Evolutionary conservation across 1,139 yeast species (phyloP).

Genomic region (Yamadazyma aaseri): DNA sequence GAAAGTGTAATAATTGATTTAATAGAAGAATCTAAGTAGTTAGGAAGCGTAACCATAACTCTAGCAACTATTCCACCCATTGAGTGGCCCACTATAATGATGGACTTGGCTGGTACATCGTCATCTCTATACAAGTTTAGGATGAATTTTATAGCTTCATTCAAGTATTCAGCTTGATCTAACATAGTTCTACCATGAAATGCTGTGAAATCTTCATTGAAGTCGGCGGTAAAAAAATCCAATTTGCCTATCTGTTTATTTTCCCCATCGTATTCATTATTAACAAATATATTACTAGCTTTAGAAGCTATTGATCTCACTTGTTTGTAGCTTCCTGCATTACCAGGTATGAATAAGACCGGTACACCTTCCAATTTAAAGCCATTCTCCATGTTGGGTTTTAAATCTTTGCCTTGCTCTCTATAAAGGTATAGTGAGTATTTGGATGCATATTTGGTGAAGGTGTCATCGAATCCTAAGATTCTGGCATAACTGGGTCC

Average conservation of each 20-base stretch:
- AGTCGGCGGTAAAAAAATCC: conserved; percentile 88
- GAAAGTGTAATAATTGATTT: conserved; percentile 86
- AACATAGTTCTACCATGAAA: conserved; percentile 91
- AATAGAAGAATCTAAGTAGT: conserved; percentile 67
- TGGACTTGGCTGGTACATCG: conserved; percentile 57
- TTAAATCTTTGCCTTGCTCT: conserved; percentile 69
- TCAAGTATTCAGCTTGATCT: conserved; percentile 91
- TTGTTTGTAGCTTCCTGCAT: conserved; percentile 93
- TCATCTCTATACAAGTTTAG: conserved; percentile 55
- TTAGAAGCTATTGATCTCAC: conserved; percentile 90
- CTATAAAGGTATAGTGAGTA: conserved; percentile 79
- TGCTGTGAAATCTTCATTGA: conserved; percentile 94
- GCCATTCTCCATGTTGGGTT: conserved; percentile 40
- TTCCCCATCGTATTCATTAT: conserved; percentile 25
- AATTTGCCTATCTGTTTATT: conserved; percentile 38
- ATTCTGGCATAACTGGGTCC: conserved; percentile 76
- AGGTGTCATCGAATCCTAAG: conserved; percentile 65
- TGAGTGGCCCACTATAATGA: conserved; percentile 84
- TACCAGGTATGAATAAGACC: conserved; percentile 91
- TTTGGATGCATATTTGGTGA: conserved; percentile 73
- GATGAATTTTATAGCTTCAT: conserved; percentile 81
- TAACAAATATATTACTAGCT: conserved; percentile 49
- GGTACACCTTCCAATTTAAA: conserved; percentile 70
- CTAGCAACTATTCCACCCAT: conserved; percentile 97
- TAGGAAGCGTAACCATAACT: conserved; percentile 74